A percentile compares a stretch with the other conserved stretches of the same genome.
Evolutionary conservation across 2,329 filamentous ascomycete species (phyloP).

Genomic region (Sporothrix mexicana): DNA sequence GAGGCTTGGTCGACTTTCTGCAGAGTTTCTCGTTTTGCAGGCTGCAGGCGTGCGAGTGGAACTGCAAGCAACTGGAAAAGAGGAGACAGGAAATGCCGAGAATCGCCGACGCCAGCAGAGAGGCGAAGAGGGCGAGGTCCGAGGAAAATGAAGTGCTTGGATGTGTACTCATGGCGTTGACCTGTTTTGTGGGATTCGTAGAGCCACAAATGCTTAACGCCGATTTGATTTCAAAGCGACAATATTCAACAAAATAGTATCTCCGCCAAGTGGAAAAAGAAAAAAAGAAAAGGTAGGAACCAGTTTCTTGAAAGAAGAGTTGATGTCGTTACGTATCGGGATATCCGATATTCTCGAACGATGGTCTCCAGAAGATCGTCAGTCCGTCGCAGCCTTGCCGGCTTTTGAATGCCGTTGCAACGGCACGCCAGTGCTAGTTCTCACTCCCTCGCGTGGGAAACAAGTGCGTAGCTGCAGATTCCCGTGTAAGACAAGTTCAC

Average conservation of each 20-base stretch:
- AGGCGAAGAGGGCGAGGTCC: not conserved
- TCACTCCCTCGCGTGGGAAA: not conserved
- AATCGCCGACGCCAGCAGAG: not conserved
- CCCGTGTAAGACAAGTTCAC: too few species aligned
- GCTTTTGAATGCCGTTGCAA: not conserved
- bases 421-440: not conserved
- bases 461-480: too few species aligned
- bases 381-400: not conserved
- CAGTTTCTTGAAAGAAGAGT: too few species aligned
- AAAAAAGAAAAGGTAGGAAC: too few species aligned
- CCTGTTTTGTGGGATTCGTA: not conserved
- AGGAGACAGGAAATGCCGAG: not conserved
- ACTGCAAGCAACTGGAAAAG: not conserved
- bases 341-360: not conserved
- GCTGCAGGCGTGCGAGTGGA: not conserved
- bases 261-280: not conserved
- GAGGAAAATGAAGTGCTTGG: not conserved
- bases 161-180: not conserved
- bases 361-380: not conserved
- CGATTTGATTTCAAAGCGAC: constrained; percentile 12
- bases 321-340: not conserved
- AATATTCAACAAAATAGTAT: not conserved
- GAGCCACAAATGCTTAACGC: not conserved
- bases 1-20: not conserved
- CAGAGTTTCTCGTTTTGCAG: too few species aligned